A percentile compares a stretch with the other conserved stretches of the same genome.
phyloP scores from a whole-genome alignment of 2,329 filamentous ascomycete genomes.

The Huntiella abstrusa region DNA sequence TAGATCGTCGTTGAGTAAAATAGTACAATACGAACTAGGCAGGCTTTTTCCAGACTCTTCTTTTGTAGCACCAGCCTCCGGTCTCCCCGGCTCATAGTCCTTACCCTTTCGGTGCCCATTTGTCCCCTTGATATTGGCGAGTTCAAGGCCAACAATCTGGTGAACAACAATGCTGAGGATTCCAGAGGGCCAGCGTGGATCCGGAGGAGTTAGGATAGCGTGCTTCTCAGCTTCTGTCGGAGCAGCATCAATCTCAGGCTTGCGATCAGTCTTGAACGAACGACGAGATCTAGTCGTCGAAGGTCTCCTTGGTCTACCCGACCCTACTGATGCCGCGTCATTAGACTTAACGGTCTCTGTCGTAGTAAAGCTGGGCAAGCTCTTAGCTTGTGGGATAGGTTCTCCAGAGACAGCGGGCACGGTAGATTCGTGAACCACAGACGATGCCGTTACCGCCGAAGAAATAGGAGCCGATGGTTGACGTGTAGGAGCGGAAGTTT shows the following conservation, averaged over 20 bases:
- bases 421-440: constrained; percentile 2
- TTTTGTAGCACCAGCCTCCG: constrained; percentile 62
- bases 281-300: not conserved
- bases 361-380: not conserved
- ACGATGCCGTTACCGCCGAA: constrained; percentile 7
- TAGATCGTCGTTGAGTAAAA: constrained; percentile 72
- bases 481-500: no score
- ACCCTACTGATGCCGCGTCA: no score
- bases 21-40: constrained; percentile 86
- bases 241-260: constrained; percentile 31
- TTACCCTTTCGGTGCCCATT: constrained; percentile 53
- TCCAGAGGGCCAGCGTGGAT: constrained; percentile 90
- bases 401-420: not conserved
- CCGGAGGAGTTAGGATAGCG: constrained; percentile 74
- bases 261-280: constrained; percentile 29
- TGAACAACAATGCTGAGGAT: constrained; percentile 74
- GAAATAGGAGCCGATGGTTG: constrained; percentile 1
- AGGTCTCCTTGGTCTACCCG: no score
- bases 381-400: not conserved
- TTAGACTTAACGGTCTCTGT: no score
- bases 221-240: constrained; percentile 48
- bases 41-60: constrained; percentile 66
- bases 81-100: constrained; percentile 76
- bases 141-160: constrained; percentile 84
- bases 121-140: constrained; percentile 79